phyloP scores from a whole-genome alignment of 148 eudicot genomes.

The Vaccinium vitisidaea region DNA sequence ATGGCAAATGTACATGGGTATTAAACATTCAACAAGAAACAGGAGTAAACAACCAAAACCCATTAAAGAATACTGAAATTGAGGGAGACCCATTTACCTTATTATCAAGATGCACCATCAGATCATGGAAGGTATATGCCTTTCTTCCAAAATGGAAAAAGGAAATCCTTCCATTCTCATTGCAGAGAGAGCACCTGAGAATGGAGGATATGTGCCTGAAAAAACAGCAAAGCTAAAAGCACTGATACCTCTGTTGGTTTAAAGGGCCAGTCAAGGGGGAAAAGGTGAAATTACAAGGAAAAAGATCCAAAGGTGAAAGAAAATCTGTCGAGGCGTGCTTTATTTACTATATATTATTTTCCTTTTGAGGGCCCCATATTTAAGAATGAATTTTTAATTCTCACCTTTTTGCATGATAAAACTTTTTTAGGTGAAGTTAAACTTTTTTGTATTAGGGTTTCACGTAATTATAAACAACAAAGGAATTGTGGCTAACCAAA shows the following conservation, averaged over 20 bases:
- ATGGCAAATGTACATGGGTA: not conserved
- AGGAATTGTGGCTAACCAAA: not conserved
- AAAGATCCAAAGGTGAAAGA: not conserved
- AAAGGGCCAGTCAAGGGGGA: not conserved
- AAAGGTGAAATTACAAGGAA: not conserved
- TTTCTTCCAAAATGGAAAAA: conserved; percentile 2
- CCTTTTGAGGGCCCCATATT: not conserved
- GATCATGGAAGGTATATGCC: not conserved
- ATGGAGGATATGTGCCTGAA: conserved; percentile 3
- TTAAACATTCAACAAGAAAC: not conserved
- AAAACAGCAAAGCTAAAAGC: conserved; percentile 7
- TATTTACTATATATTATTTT: not conserved
- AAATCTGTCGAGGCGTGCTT: not conserved
- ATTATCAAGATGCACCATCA: not conserved
- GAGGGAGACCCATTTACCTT: conserved; percentile 17
- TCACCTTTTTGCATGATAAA: not conserved
- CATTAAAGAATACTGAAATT: conserved; percentile 9
- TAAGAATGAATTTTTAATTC: not conserved
- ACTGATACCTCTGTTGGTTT: conserved; percentile 1
- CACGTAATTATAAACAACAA: not conserved
- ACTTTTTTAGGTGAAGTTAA: not conserved
- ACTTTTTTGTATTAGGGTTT: too few species aligned
- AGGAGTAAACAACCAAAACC: not conserved
- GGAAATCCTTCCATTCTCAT: conserved; percentile 4
- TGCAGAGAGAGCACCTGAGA: not conserved